Percentiles rank a stretch among this genome's conserved stretches.
Conservation (phyloP, 1,139 yeast genomes). For the Lodderomyces pseudojiufengensis region DNA sequence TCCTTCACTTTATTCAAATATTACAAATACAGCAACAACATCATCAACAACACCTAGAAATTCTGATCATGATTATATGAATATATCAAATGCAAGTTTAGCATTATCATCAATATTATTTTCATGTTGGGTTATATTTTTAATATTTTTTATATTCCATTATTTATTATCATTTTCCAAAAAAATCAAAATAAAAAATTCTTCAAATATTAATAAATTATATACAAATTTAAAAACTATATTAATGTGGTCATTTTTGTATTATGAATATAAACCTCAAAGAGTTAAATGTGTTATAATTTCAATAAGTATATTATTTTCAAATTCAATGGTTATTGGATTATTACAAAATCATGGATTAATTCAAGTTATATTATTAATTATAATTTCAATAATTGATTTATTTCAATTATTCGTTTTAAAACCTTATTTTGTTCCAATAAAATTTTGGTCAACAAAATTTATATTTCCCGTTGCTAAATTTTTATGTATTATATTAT, state of each 20-base stretch:
- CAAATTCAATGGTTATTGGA: conserved; percentile 41
- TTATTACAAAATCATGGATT: conserved; percentile 40
- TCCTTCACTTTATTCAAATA: neutral
- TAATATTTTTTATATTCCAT: conserved; percentile 29
- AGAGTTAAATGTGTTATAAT: conserved; percentile 35
- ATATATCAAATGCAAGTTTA: conserved; percentile 15
- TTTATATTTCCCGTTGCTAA: conserved; percentile 37
- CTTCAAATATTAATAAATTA: conserved; percentile 29
- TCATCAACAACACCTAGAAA: neutral
- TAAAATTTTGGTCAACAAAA: conserved; percentile 38
- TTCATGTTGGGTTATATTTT: conserved; percentile 30
- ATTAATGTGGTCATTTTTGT: conserved; percentile 45
- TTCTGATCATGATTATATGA: conserved; percentile 3
- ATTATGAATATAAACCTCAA: conserved; percentile 43
- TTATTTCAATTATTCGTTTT: conserved; percentile 26
- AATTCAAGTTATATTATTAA: conserved; percentile 41
- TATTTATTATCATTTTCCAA: conserved; percentile 22
- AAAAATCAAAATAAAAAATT: conserved; percentile 13
- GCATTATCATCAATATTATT: conserved; percentile 31
- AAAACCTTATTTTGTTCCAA: conserved; percentile 39
- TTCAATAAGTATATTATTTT: conserved; percentile 29
- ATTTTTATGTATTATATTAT: conserved; percentile 34
- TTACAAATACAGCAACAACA: neutral
- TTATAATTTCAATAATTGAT: conserved; percentile 33
- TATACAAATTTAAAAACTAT: conserved; percentile 48